Base-by-base conservation (phyloP, 768 basidiomycete genomes). In the Lactifluus hygrophoroides region DNA sequence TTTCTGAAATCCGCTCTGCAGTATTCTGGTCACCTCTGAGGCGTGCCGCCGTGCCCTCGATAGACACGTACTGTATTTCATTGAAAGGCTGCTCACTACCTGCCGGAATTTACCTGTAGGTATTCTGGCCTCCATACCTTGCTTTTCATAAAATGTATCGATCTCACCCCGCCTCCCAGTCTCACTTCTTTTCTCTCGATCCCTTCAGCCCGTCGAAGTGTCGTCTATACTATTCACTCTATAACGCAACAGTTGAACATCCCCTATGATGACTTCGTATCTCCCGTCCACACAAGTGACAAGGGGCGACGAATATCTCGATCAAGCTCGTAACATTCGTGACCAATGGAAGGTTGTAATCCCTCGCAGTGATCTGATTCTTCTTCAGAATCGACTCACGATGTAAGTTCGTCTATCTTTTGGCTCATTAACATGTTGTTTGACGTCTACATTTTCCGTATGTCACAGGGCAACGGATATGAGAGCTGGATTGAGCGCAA, bases 221-320 rank as follows among this genome's bases (percentile, higher is more conserved):
- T 19, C 25, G 27, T 35, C 25, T 17, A 46, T 1, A 3, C 25
- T 1, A 27, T n/a, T 21, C 10, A 19, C 25, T 30, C 11, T 0
- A 5, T 23, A n/a, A n/a, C n/a, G n/a, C n/a, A 6, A 9, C 17
- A 27, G 7, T 9, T 34, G n/a, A 58, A 49, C 43, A 3, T 43
- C 23, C 8, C 8, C 21, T 16, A 10, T 25, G 7, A 58, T 47
- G 57, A 23, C 57, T 8, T 23, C 40, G 45, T 54, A 50, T 37
- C 40, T 54, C 27, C 53, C 40, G n/a, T 59, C 58, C 10, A 25
- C 27, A 10, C 52, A 44, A 48, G 47, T 42, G 7, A 54, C 21
- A 40, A 59, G 35, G 17, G 59, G 59, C 35, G 59, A 60, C 30
- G 35, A 23, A 10, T 60, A 30, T 45, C 59, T 60, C 25, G 49